phyloP scores from a whole-genome alignment of 2,329 filamentous ascomycete species.

The Fusarium transvaalense region DNA sequence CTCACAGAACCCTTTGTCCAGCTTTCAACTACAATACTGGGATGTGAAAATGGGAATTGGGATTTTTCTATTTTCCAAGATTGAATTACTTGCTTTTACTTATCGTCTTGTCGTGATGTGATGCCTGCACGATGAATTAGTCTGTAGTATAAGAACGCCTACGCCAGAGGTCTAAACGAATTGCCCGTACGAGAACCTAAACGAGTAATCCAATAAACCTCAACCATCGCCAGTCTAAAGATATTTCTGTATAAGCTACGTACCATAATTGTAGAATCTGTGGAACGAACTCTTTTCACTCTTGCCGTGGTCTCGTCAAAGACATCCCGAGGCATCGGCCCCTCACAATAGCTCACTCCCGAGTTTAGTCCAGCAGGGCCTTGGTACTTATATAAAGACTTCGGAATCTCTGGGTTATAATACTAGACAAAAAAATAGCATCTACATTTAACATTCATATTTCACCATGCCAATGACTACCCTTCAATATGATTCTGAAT shows the following conservation, averaged over 20 bases:
- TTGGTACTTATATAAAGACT: background rate
- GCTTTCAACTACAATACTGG: background rate
- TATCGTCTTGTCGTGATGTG: background rate
- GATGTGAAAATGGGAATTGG: no score
- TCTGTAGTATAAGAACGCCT: background rate
- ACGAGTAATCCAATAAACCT: slow-evolving; percentile 10
- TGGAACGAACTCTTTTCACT: background rate
- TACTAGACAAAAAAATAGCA: background rate
- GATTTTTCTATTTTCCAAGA: no score
- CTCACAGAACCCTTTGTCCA: background rate
- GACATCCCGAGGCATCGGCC: background rate
- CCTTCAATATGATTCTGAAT: slow-evolving; percentile 38
- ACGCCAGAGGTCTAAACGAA: background rate
- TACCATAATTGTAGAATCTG: background rate
- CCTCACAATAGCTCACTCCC: background rate
- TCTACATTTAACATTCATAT: no score
- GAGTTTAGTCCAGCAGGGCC: background rate
- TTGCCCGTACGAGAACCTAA: slow-evolving; percentile 4
- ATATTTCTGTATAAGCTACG: background rate
- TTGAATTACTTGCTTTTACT: no score
- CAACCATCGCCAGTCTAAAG: background rate
- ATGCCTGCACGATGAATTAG: background rate
- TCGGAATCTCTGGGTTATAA: background rate
- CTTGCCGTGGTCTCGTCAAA: background rate
- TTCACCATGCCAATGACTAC: slow-evolving; percentile 16